Evolutionary conservation across 108 stramenopile genomes (phyloP).

Genomic region (Fragilariopsis cylindrus): DNA sequence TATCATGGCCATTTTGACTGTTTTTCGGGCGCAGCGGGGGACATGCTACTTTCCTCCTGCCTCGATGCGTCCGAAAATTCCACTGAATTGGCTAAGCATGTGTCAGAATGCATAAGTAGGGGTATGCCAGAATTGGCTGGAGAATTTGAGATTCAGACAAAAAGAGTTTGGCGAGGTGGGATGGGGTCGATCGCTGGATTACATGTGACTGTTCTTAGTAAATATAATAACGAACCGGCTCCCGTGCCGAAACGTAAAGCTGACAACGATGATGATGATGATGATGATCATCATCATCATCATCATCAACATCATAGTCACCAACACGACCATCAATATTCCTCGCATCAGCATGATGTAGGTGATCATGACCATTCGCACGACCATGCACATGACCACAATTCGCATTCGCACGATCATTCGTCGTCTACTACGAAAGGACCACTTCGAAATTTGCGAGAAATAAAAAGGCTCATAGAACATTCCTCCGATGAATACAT

Average conservation of each 20-base stretch:
- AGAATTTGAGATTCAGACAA: constrained; percentile 53
- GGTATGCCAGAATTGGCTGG: constrained; percentile 68
- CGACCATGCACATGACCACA: constrained; percentile 38
- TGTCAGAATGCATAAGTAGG: constrained; percentile 44
- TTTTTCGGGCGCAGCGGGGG: constrained; percentile 85
- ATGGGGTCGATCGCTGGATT: constrained; percentile 71
- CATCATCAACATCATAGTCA: constrained; percentile 22
- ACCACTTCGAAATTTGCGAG: constrained; percentile 78
- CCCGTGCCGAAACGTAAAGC: constrained; percentile 54
- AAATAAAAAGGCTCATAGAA: constrained; percentile 75
- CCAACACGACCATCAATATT: constrained; percentile 4
- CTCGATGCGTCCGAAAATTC: constrained; percentile 58
- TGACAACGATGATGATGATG: background rate
- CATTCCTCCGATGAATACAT: constrained; percentile 54
- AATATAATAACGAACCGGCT: constrained; percentile 59
- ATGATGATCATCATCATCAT: background rate
- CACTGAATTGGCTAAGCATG: constrained; percentile 33
- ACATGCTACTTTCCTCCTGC: constrained; percentile 82
- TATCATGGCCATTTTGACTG: constrained; percentile 81
- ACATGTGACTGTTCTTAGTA: constrained; percentile 60
- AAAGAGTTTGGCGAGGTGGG: constrained; percentile 62
- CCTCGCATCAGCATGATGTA: constrained; percentile 2
- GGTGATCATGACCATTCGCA: constrained; percentile 28
- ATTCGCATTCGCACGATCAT: constrained; percentile 1
- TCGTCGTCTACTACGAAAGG: constrained; percentile 15